A percentile compares a stretch with the other conserved stretches of the same genome.
Conservation (phyloP, 1,139 yeast species). For the Spencermartinsiella ligniputridi region DNA sequence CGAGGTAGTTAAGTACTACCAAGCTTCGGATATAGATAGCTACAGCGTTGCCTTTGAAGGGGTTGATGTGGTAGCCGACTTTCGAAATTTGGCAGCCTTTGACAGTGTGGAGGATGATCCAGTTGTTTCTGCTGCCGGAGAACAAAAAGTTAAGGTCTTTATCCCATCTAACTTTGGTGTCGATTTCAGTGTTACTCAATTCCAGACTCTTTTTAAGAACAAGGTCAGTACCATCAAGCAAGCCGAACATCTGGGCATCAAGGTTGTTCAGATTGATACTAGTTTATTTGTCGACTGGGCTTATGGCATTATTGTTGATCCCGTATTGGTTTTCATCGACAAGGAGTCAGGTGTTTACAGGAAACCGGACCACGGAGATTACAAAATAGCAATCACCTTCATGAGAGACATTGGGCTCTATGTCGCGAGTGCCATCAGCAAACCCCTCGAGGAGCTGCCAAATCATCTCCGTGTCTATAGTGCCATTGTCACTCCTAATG, state of each 20-base stretch:
- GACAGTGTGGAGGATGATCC: conserved; percentile 28
- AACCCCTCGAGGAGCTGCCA: conserved; percentile 42
- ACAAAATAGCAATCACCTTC: conserved; percentile 36
- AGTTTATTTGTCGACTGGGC: conserved; percentile 41
- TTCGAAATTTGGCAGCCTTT: conserved; percentile 30
- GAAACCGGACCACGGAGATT: conserved; percentile 41
- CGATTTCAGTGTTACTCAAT: conserved; percentile 34
- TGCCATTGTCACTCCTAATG: conserved; percentile 38
- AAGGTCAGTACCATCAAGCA: conserved; percentile 41
- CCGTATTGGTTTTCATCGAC: conserved; percentile 9
- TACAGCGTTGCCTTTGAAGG: conserved; percentile 41
- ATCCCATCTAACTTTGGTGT: conserved; percentile 63
- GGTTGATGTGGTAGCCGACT: conserved; percentile 49
- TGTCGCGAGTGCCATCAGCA: conserved; percentile 42
- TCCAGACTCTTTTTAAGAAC: conserved; percentile 37
- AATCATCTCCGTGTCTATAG: conserved; percentile 45
- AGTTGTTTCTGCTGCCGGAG: conserved; percentile 37
- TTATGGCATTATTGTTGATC: conserved; percentile 7
- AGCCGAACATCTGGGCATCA: conserved; percentile 46
- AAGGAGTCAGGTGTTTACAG: conserved; percentile 27
- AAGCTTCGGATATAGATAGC: conserved; percentile 30
- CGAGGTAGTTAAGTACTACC: conserved; percentile 31
- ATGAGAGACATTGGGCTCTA: conserved; percentile 47
- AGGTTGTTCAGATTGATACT: conserved; percentile 47
- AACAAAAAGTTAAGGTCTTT: conserved; percentile 47